Evolutionary conservation across 306 rosid species (phyloP), one percentile per base, ranked within the genome.

Genomic region (Quercus variabilis): DNA sequence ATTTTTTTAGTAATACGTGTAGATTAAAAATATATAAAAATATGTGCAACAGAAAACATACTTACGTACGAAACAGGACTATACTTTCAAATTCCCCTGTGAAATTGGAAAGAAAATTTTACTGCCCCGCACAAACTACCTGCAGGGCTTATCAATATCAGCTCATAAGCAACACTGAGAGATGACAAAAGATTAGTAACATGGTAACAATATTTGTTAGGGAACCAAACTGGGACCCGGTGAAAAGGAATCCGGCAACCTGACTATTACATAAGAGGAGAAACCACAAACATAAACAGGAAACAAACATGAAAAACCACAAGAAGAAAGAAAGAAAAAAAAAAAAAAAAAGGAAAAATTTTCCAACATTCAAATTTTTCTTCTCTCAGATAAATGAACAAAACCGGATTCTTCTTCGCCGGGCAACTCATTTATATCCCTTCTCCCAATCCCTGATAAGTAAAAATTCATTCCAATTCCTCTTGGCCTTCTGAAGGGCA

Each of bases 381-480:
- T 68, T 73, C 77, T 62, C 71, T 69, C 79, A 67, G 56, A 78
- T 72, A 58, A 74, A 75, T 55, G 52, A 85, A 71, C 69, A 83
- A 86, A 85, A 86, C 98, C 97, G 97, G 97, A 96, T 96, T 96
- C 99, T 88, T 91, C 86, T 88, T 90, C 95, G 79, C 99, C 99
- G 91, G 89, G 85, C 81, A 86, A 83, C 73, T 85, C 83, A 51
- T 76, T 71, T 83, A 73, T 81, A 88, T 87, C 83, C 85, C 76
- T 74, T 86, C 78, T 26, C 65, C 79, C 74, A 83, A 71, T 69
- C 71, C 77, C 28, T 73, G 74, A 81, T 74, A 85, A 41, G 58
- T 73, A 79, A 79, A 78, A 76, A 76, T 21, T 86, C 89, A 89
- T 82, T 76, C 91, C 74, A 80, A 87, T 71, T 96, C 99, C 51